These are phyloP conservation scores for Arthroderma sp. DNA, from an alignment of 2,329 filamentous ascomycete species.

Conservation along the genomic window DNA sequence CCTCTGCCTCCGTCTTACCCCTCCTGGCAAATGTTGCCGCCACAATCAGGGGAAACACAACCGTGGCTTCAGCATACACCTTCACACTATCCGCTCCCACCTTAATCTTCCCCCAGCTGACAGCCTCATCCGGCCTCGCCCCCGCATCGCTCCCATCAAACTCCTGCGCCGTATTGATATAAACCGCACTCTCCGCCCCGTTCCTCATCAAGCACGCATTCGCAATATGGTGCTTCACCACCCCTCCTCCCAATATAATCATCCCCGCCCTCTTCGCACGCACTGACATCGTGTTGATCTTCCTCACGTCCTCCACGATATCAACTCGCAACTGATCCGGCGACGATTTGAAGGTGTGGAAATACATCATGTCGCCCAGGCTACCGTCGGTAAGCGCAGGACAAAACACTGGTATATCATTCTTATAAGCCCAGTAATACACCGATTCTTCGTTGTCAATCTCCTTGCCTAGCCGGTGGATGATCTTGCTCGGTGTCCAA, in stretches of 20 bases:
- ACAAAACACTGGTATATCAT: constrained; percentile 93
- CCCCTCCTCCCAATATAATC: constrained; percentile 84
- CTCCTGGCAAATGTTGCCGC: constrained; percentile 50
- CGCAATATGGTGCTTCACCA: constrained; percentile 98
- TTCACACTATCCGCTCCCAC: constrained; percentile 77
- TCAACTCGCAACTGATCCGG: constrained; percentile 73
- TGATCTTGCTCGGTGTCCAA: constrained; percentile 92
- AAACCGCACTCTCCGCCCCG: constrained; percentile 90
- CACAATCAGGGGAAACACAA: constrained; percentile 54
- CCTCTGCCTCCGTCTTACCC: constrained; percentile 5
- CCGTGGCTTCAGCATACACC: constrained; percentile 59
- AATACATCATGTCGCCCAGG: constrained; percentile 95
- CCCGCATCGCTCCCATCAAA: constrained; percentile 97
- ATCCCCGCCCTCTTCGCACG: constrained; percentile 80
- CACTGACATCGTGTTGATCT: constrained; percentile 83
- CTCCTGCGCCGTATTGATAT: constrained; percentile 94
- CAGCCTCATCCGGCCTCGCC: constrained; percentile 85
- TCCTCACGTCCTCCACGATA: constrained; percentile 84
- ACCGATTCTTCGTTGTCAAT: constrained; percentile 87
- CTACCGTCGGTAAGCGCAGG: constrained; percentile 91
- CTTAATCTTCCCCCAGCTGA: constrained; percentile 99
- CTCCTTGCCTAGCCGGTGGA: constrained; percentile 77
- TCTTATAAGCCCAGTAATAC: constrained; percentile 96
- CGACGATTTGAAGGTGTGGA: constrained; percentile 86
- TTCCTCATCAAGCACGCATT: constrained; percentile 97